A percentile compares a stretch with the other conserved stretches of the same genome.
phyloP scores from a whole-genome alignment of 345 rosid genomes.

The Fremontodendron californicum region DNA sequence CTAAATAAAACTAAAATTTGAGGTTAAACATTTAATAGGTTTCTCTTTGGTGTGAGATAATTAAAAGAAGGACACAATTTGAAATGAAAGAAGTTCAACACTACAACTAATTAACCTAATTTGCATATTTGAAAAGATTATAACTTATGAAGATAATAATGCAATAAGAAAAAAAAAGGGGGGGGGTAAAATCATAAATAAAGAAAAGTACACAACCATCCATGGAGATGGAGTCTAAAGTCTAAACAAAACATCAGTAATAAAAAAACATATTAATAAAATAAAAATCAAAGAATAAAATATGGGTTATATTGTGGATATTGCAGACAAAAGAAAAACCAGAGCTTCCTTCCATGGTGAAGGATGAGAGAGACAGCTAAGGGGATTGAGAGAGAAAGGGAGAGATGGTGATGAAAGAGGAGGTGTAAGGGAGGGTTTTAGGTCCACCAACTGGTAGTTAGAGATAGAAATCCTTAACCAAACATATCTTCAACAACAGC shows the following conservation, averaged over 20 bases:
- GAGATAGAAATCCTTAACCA: conserved; percentile 73
- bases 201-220: conserved; percentile 6
- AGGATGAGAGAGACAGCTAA: conserved; percentile 45
- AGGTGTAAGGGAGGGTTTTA: conserved; percentile 61
- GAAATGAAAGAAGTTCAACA: background rate
- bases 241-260: conserved; percentile 17
- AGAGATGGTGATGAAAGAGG: conserved; percentile 18
- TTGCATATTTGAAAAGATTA: background rate
- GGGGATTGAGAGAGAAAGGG: no score
- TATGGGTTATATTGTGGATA: conserved; percentile 51
- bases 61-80: background rate
- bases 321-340: conserved; percentile 38
- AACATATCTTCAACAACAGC: conserved; percentile 40
- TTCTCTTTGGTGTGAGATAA: background rate
- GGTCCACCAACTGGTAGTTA: conserved; percentile 97
- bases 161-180: background rate
- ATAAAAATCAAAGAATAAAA: conserved; percentile 19
- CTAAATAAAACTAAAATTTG: background rate
- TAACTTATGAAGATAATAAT: background rate
- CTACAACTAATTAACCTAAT: background rate
- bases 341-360: conserved; percentile 47
- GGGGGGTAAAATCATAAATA: background rate
- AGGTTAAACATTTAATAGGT: background rate
- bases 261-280: conserved; percentile 27
- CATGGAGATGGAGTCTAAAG: background rate